phyloP scores from a whole-genome alignment of 257 asterid genomes.

The Nicotiana knightiana region DNA sequence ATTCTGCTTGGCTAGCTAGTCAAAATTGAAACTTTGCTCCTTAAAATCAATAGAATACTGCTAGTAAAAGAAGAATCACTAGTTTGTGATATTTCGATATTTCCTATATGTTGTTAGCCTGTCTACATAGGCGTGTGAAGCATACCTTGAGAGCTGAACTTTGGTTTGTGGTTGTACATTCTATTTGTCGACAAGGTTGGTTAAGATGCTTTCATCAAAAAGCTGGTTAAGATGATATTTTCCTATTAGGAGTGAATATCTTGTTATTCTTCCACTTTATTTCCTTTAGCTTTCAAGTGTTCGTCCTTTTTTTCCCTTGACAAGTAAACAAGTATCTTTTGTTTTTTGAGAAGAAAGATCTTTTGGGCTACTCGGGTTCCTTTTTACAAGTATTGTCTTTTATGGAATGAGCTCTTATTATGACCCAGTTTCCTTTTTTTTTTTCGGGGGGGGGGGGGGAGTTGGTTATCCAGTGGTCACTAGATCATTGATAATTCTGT shows the following conservation, averaged over 20 bases:
- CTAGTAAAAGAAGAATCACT: background rate
- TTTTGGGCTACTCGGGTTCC: background rate
- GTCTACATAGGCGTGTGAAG: background rate
- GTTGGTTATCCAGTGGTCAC: too few species aligned
- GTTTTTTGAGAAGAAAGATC: background rate
- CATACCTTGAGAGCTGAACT: background rate
- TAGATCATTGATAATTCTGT: background rate
- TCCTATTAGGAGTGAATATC: background rate
- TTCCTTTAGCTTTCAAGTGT: background rate
- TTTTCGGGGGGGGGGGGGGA: too few species aligned
- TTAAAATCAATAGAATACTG: background rate
- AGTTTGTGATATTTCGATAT: background rate
- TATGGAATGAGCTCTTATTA: background rate
- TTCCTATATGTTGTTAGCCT: background rate
- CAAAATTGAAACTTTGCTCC: background rate
- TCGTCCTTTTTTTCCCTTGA: too few species aligned
- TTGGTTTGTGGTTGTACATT: background rate
- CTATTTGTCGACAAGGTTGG: background rate
- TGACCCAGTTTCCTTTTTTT: too few species aligned
- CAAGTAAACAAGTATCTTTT: background rate
- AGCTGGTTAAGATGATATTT: background rate
- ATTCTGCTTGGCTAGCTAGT: background rate
- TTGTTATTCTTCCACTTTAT: background rate
- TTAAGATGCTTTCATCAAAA: too few species aligned
- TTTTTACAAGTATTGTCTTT: background rate